phyloP scores from a whole-genome alignment of 2,329 filamentous ascomycete species.

The Fusarium oligoseptatum region DNA sequence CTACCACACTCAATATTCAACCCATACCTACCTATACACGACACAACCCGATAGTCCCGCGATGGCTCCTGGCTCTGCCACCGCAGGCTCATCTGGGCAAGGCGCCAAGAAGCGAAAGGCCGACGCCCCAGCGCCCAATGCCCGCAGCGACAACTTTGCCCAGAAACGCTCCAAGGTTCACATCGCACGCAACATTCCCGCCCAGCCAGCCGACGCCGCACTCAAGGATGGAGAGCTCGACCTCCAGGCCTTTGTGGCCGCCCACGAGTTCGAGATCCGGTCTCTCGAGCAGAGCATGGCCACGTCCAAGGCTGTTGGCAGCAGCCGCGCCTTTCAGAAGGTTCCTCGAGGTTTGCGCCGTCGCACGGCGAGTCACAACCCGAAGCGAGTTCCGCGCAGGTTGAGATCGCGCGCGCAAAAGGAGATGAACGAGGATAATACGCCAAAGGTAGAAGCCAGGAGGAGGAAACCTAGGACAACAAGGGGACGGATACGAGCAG shows the following conservation, averaged over 20 bases:
- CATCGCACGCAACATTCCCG: constrained; percentile 63
- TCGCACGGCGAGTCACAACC: constrained; percentile 94
- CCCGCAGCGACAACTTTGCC: constrained; percentile 43
- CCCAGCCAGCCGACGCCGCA: constrained; percentile 64
- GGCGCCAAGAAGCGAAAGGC: constrained; percentile 47
- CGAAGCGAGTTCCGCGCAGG: constrained; percentile 86
- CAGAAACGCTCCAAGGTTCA: constrained; percentile 62
- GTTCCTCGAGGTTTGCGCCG: constrained; percentile 87
- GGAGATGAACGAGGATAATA: constrained; percentile 92
- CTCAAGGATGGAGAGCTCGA: constrained; percentile 83
- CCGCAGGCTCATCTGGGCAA: constrained; percentile 44
- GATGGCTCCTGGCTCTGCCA: constrained; percentile 46
- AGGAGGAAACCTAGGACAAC: constrained; percentile 72
- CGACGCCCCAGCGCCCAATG: constrained; percentile 35
- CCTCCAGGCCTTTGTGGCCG: constrained; percentile 84
- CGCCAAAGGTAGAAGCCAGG: constrained; percentile 78
- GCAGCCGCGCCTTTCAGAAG: constrained; percentile 87
- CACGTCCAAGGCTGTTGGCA: constrained; percentile 72
- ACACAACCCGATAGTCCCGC: constrained; percentile 22
- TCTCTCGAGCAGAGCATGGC: constrained; percentile 87
- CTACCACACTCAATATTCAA: neutral
- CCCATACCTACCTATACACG: neutral
- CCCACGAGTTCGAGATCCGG: constrained; percentile 90
- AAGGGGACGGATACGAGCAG: constrained; percentile 74
- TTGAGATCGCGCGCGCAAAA: constrained; percentile 76